A percentile compares a stretch with the other conserved stretches of the same genome.
phyloP scores from a whole-genome alignment of 495 filamentous ascomycete genomes.

The Penicillium antarcticum region DNA sequence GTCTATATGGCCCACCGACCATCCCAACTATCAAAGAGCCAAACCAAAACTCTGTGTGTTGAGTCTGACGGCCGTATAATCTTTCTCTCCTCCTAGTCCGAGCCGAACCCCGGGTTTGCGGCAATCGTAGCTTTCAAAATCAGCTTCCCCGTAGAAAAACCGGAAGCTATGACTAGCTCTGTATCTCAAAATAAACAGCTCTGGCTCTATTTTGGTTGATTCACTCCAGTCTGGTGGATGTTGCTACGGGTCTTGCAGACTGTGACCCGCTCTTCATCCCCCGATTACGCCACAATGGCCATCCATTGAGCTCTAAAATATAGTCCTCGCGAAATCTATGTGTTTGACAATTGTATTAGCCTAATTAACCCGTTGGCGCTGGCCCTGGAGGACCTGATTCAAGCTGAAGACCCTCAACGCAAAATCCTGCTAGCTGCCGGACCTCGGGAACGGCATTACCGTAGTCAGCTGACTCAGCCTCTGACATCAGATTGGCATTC shows the following conservation, averaged over 20 bases:
- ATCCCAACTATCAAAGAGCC: constrained; percentile 33
- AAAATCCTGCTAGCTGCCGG: constrained; percentile 26
- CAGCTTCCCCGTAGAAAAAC: constrained; percentile 5
- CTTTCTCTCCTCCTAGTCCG: background rate
- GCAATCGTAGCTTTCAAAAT: background rate
- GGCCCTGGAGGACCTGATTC: background rate
- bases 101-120: background rate
- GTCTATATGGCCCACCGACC: constrained; percentile 34
- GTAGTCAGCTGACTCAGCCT: constrained; percentile 25
- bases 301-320: constrained; percentile 16
- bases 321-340: background rate
- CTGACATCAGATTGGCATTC: constrained; percentile 14
- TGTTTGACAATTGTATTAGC: background rate
- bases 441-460: constrained; percentile 24
- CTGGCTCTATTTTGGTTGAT: background rate
- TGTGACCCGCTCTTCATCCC: constrained; percentile 5
- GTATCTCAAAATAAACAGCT: background rate
- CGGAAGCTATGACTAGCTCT: constrained; percentile 2
- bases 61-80: constrained; percentile 24
- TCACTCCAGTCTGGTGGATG: background rate
- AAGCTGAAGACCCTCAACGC: constrained; percentile 15
- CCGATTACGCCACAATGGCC: constrained; percentile 5
- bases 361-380: background rate
- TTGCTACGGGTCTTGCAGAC: constrained; percentile 3
- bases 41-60: constrained; percentile 37